These are phyloP conservation scores for Lactuca saligna DNA, from an alignment of 129 eudicot genomes.

Conservation along the genomic window DNA sequence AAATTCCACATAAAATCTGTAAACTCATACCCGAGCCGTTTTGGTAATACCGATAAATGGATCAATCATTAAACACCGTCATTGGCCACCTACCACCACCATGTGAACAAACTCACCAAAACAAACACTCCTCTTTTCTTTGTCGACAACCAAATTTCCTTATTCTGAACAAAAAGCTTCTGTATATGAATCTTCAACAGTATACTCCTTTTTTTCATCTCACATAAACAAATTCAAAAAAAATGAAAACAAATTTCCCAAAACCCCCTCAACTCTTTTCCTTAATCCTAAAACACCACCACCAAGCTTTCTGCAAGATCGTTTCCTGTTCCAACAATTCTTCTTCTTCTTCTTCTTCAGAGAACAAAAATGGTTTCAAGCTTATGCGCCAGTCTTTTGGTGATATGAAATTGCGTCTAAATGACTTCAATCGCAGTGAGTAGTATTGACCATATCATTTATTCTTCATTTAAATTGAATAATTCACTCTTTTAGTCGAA, in stretches of 20 bases:
- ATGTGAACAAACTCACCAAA: slow-evolving; percentile 2
- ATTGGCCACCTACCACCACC: slow-evolving; percentile 10
- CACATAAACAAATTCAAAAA: not conserved
- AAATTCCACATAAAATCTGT: not conserved
- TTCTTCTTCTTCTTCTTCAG: slow-evolving; percentile 49
- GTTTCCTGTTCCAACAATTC: slow-evolving; percentile 54
- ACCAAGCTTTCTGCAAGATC: slow-evolving; percentile 40
- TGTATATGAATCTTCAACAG: slow-evolving; percentile 31
- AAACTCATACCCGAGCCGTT: slow-evolving; percentile 27
- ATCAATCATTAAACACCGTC: slow-evolving; percentile 17
- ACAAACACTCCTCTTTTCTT: not conserved
- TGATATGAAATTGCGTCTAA: slow-evolving; percentile 55
- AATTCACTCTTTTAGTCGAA: not conserved
- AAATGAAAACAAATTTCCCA: slow-evolving; percentile 52
- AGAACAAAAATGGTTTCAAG: slow-evolving; percentile 55
- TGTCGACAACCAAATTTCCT: slow-evolving; percentile 19
- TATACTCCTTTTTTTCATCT: slow-evolving; percentile 5
- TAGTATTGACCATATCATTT: slow-evolving; percentile 42
- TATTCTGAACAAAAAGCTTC: slow-evolving; percentile 24
- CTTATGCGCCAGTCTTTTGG: slow-evolving; percentile 44
- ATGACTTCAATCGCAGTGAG: slow-evolving; percentile 76
- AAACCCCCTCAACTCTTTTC: slow-evolving; percentile 35
- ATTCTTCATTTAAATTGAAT: not conserved
- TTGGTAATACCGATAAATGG: slow-evolving; percentile 10
- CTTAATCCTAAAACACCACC: slow-evolving; percentile 41